Base-by-base conservation (phyloP, 768 basidiomycete genomes). In the Collybiopsis luxurians region DNA sequence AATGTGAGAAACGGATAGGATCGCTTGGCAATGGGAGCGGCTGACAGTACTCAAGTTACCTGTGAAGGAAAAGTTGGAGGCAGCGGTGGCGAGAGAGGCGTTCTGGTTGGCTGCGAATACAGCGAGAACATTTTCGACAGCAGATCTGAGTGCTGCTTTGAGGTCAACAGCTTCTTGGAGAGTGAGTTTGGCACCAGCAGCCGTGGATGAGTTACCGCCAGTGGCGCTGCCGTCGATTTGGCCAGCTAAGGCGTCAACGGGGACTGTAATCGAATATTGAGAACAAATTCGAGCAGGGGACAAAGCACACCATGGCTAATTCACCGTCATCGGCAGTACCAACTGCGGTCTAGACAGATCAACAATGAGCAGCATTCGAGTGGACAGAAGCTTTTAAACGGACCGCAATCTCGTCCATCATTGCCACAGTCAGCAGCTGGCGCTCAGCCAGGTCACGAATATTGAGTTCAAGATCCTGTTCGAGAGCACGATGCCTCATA, bases 221-320 rank as follows among this genome's bases (percentile, higher is more conserved):
- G 42, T 56, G 47, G 59, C 59, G 21, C 56, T 52, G 10, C 58
- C 57, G 51, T 66, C 65, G 53, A 62, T 59, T 45, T 62, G 61
- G 48, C 65, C 65, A 12, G 65, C 65, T 10, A 66, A 56, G 10
- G 48, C 55, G 54, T 66, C 65, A 43, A 66, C 61, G 60, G 65
- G 65, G 58, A 66, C 63, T 59, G 60, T 56, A 62, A 24, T 58
- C 63, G 3, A 44, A 9, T 19, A 17, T 46, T 26, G 19, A 55
- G 21, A 42, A 0, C 13, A 42, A 36, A 26, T 17, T 10, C 3
- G 44, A 28, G 28, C 6, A 15, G 24, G 26, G 19, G n/a, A 4
- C 3, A 38, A 23, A 30, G 11, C 11, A 21, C 15, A 19, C 4
- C 52, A n/a, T n/a, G n/a, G n/a, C n/a, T n/a, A n/a, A n/a, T n/a